Evolutionary conservation across 495 filamentous ascomycete genomes (phyloP), one percentile per base, ranked within the genome.

Genomic region (Rhizodiscina lignyota): DNA sequence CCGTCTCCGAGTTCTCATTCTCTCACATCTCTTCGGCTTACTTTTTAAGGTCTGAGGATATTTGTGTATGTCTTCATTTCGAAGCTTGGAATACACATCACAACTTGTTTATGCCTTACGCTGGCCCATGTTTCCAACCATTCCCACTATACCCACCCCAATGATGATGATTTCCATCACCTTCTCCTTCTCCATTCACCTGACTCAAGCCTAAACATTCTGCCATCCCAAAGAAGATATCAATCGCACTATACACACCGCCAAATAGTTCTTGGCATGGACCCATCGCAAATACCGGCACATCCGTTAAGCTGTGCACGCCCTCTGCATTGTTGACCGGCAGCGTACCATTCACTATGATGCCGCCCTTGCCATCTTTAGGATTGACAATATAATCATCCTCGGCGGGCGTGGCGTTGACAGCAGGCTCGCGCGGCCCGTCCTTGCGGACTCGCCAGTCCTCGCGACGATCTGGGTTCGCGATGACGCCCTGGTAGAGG

Each of bases 261-360:
- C 67, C 68, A 53, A 83, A 83, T 8, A 60, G 44, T 42, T 79
- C 75, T 52, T 79, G 72, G 48, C 78, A 83, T 3, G 78, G 78
- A 0, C 78, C 78, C 55, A 63, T 59, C 0, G 78, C 75, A 43
- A 70, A 83, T 8, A 83, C 74, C 0, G 78, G 74, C 30, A 83
- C 78, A 49, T 83, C 78, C 0, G 78, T 83, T 36, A 83, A 55
- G 24, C 64, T 72, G 56, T 83, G 78, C 35, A 83, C 78, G 16
- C 78, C 78, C 51, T 73, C 61, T 15, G 49, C 44, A 38, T 63
- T 53, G 31, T 51, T 44, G 17, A 66, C 63, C 0, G 76, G 67
- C 39, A 83, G 46, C 1, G 76, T 83, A 31, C 78, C 78, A 42
- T 82, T 79, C 15, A 78, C 59, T 18, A 77, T 39, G 51, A 77